Evolutionary conservation across 2,329 filamentous ascomycete species (phyloP).

Genomic region (Ceratocystis alfenasii): DNA sequence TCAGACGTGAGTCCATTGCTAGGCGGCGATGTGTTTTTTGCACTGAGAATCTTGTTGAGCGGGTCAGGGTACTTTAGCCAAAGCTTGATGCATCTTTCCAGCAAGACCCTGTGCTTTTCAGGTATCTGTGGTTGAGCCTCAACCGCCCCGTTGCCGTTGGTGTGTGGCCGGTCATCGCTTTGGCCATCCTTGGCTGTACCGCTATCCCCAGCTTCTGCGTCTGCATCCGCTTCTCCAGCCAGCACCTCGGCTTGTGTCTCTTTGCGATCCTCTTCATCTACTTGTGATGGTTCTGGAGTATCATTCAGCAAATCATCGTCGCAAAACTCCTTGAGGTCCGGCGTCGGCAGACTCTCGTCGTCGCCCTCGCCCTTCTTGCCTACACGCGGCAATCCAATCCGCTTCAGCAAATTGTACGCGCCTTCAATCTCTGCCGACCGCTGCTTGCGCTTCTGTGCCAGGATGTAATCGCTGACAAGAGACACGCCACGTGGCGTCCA

Average conservation of each 20-base stretch:
- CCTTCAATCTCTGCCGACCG: constrained; percentile 71
- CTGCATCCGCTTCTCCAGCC: constrained; percentile 24
- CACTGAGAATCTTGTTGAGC: constrained; percentile 42
- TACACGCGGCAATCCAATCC: constrained; percentile 34
- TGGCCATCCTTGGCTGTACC: constrained; percentile 1
- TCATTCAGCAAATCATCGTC: constrained; percentile 49
- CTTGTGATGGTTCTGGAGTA: constrained; percentile 42
- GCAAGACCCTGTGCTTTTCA: constrained; percentile 35
- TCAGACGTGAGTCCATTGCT: constrained; percentile 45
- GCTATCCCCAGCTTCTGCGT: background rate
- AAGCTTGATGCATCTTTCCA: constrained; percentile 48
- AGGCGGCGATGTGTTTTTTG: constrained; percentile 56
- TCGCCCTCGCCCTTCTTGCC: constrained; percentile 26
- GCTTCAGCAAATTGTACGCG: constrained; percentile 53
- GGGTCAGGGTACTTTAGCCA: constrained; percentile 53
- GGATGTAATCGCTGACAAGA: constrained; percentile 76
- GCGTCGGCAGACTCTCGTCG: constrained; percentile 26
- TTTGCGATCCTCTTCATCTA: constrained; percentile 28
- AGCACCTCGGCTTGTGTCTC: constrained; percentile 24
- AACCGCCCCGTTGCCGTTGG: background rate
- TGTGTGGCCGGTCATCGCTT: background rate
- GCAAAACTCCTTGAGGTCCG: constrained; percentile 22
- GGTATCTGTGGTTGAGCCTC: constrained; percentile 19
- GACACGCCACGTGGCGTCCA: constrained; percentile 89
- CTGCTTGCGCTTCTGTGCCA: constrained; percentile 58